Base-by-base conservation (phyloP, 257 asterid species). In the Penstemon newberryi region DNA sequence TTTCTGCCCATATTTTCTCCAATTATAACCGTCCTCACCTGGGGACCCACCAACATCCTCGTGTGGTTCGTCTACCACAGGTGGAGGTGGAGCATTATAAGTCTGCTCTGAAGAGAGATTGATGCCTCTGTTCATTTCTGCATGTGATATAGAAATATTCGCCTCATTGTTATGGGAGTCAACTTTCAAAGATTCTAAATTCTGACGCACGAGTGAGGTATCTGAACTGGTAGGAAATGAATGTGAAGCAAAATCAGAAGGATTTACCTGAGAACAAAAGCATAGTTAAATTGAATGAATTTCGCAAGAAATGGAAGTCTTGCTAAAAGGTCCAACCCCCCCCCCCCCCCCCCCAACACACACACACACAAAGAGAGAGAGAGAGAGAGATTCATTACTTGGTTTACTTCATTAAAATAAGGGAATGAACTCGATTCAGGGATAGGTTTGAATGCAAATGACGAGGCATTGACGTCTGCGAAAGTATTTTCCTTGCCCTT, bases 1-100 rank as follows among this genome's bases (percentile, higher is more conserved):
- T 67, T 91, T 91, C 75, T 91, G 97, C 58, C 97, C 97, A 18
- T 91, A 91, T 69, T 91, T 91, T 72, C 91, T 77, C 97, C 97
- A 91, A 59, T 83, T 88, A 64, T 78, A 91, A 59, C 95, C 97
- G 75, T 91, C 97, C 12, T 86, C 95, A 41, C 80, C 83, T 7
- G 82, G 85, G 70, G 81, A 73, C 56, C 88, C 88, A 45, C 75
- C 83, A 67, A 44, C 63, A 70, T 75, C 84, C 12, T 86, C 88
- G 51, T 73, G 80, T 62, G 57, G 88, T 62, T 79, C 92, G 33
- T 83, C 87, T n/a, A 84, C 2, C 2, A 25, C 33, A 25, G 33
- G 33, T 25, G 33, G 77, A 42, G 89, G 82, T 18, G 97, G 86
- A 73, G 93, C 50, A 39, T 50, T 69, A 36, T 79, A 79, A 55